Base-by-base conservation (phyloP, 768 basidiomycete species). In the Kwoniella europaea region DNA sequence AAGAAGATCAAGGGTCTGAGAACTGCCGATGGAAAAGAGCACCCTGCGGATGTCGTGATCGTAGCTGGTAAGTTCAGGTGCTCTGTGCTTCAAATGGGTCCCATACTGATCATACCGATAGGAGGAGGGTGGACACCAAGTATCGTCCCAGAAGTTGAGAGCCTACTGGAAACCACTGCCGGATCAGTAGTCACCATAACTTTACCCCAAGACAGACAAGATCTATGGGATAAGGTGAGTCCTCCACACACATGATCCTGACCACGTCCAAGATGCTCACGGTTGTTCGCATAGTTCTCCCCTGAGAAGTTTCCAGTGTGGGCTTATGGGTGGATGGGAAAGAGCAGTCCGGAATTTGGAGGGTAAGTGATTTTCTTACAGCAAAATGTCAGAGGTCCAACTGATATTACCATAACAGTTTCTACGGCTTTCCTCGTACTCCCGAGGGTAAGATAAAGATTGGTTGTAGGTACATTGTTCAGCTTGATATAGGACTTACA, bases 121-220 rank as follows among this genome's bases (percentile, higher is more conserved):
- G 75, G 75, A 27, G 75, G 76, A 15, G 74, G 73, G 5, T 77
- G 76, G 76, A 77, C 73, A 18, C 74, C 76, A 1, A 56, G 67
- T 16, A 60, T 77, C 46, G 63, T 77, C 4, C 74, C 76, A 22
- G 67, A 72, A 27, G 71, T 62, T 10, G 16, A 61, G 4, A 27
- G 58, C 15, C 29, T 77, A 20, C 63, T 77, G 3, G 73, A 77
- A 52, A 71, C 76, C 7, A 77, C 76, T 16, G 76, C 69, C 9
- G 76, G 76, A 9, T 72, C 73, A 18, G 73, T 77, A 2, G 43
- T 57, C 9, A 70, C 61, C 56, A 67, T 77, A 35, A 57, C 67
- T n/a, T 54, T 77, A 2, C 76, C 76, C 12, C 52, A 65, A 35
- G 75, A 76, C n/a, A 22, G 75, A 29, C 55, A 55, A 27, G 75